Evolutionary conservation across 1,284 basidiomycete species (phyloP).

Genomic region (Boletellus sp.): DNA sequence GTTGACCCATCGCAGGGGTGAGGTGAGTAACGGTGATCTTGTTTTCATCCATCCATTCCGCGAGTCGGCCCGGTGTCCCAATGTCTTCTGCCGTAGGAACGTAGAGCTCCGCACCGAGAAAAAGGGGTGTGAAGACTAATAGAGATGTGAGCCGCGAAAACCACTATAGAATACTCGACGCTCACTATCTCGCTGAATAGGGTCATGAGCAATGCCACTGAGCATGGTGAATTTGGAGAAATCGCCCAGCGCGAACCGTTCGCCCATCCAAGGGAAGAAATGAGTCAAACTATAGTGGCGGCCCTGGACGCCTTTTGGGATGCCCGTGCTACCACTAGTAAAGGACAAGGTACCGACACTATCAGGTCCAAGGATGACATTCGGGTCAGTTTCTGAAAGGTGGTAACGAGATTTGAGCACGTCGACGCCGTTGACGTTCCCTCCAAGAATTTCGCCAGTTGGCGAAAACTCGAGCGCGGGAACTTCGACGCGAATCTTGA

Average conservation of each 20-base stretch:
- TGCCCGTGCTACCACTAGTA: conserved; percentile 96
- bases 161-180: conserved; percentile 17
- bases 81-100: conserved; percentile 98
- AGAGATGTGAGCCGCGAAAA: conserved; percentile 6
- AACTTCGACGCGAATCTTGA: conserved; percentile 89
- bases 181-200: conserved; percentile 97
- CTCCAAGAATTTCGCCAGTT: conserved; percentile 68
- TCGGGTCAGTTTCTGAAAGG: conserved; percentile 71
- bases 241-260: conserved; percentile 76
- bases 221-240: conserved; percentile 96
- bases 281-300: conserved; percentile 96
- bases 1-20: conserved; percentile 98
- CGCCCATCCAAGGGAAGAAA: conserved; percentile 99
- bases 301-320: conserved; percentile 96
- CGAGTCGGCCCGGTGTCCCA: conserved; percentile 92
- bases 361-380: conserved; percentile 88
- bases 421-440: conserved; percentile 45
- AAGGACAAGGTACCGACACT: conserved; percentile 94
- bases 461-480: conserved; percentile 81
- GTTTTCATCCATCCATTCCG: conserved; percentile 97
- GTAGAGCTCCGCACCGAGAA: conserved; percentile 94
- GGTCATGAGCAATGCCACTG: conserved; percentile 98
- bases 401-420: conserved; percentile 51
- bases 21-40: conserved; percentile 92
- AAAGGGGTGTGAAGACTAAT: conserved; percentile 95